A percentile compares a stretch with the other conserved stretches of the same genome.
These are phyloP conservation scores for Angophora floribunda DNA, from an alignment of 345 rosid species.

Conservation along the genomic window DNA sequence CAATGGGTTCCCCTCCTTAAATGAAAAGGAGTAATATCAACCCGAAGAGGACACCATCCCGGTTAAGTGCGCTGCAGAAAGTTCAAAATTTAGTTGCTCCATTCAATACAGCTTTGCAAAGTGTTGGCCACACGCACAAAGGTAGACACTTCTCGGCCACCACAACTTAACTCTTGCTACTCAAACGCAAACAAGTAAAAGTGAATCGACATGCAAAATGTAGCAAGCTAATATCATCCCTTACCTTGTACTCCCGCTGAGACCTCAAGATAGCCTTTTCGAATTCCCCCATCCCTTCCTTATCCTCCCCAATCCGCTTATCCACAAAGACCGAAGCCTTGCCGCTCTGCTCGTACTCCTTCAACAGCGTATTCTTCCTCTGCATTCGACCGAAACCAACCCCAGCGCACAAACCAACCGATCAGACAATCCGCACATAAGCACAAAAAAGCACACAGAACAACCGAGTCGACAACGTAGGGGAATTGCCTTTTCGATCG, in stretches of 20 bases:
- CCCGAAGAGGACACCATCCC: background rate
- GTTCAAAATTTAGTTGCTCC: background rate
- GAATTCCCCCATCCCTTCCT: conserved; percentile 63
- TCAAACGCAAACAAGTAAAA: background rate
- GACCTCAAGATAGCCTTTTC: conserved; percentile 77
- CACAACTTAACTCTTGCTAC: background rate
- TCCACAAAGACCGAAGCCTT: conserved; percentile 69
- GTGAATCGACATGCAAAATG: background rate
- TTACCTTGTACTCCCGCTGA: conserved; percentile 81
- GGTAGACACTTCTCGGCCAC: background rate
- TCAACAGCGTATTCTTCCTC: conserved; percentile 74
- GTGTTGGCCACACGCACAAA: background rate
- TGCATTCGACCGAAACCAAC: conserved; percentile 8
- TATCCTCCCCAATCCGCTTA: conserved; percentile 77
- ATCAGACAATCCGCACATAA: background rate
- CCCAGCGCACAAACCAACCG: background rate
- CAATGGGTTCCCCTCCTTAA: background rate
- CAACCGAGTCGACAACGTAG: background rate
- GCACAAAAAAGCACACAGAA: background rate
- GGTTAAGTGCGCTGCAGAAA: background rate
- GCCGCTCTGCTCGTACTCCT: conserved; percentile 71
- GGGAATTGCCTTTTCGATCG: conserved; percentile 46
- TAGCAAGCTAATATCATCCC: background rate
- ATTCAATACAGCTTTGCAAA: background rate
- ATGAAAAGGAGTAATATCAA: background rate